Base-by-base conservation (phyloP, 805 yeast species). In the Wickerhamomyces subpelliculosus region DNA sequence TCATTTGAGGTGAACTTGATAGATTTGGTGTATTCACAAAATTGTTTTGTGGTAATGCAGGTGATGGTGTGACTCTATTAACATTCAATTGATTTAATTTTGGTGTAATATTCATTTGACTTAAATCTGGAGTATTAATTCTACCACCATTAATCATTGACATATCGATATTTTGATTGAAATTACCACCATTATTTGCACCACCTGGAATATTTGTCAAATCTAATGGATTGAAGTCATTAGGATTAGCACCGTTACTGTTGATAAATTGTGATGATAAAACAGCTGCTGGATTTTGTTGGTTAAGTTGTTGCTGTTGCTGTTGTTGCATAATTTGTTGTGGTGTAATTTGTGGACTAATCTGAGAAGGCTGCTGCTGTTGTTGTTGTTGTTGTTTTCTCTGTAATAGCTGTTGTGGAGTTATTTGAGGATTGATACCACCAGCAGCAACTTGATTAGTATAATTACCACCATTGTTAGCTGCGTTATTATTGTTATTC, bases 361-460 rank as follows among this genome's bases (percentile, higher is more conserved):
- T 35, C 17, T 28, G 48, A 14, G 31, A 35, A 25, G 37, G 31
- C 32, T 36, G 49, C 26, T 52, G 58, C 20, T 45, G 58, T 13
- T 53, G 49, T 32, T 38, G 50, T 37, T 38, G 49, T 27, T 49
- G 57, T 33, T 59, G 67, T 40, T 52, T 57, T 34, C 43, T 45
- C 29, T 44, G 60, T 26, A 49, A 40, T 26, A 45, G 40, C 26
- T 44, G 59, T 32, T 54, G 60, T 14, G 54, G 58, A 4, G 55
- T 51, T 20, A 53, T 49, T 28, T 53, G 56, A n/a, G 53, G 37
- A 20, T 40, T 44, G 18, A 49, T 39, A 7, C 41, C 37, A 30
- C 33, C 35, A n/a, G n/a, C n/a, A n/a, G n/a, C n/a, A 31, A 43
- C 16, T 31, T 31, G 41, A 29, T 29, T 29, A 29, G 18, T 29